Evolutionary conservation across 2,329 filamentous ascomycete species (phyloP), one percentile per base, ranked within the genome.

Genomic region (Harringtonia aguacate): DNA sequence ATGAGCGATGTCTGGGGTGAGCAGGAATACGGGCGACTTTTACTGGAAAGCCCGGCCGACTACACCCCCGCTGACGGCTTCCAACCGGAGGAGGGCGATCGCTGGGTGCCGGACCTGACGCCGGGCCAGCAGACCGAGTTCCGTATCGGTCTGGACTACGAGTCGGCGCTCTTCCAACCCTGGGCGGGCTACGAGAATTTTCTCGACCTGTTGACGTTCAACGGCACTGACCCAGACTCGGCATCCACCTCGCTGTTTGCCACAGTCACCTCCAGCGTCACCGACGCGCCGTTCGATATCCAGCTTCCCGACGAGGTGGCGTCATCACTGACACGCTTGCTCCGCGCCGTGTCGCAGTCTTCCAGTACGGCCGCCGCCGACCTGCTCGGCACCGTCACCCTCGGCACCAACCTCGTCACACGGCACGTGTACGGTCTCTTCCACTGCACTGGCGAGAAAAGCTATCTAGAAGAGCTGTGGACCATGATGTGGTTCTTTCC

Each of bases 361-460:
- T 17, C 17, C 30, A 31, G 33, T 10, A 22, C 5, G n/a, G 20
- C 37, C 18, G 18, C 34, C 27, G 13, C 13, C 27, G 35, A 38
- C 35, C 17, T 39, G 8, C n/a, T 39, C 14, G 3, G 3, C 36
- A 14, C 18, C 20, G 8, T 22, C 13, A 1, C 24, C 8, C 37
- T 45, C 22, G 43, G 43, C 31, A 45, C 43, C 21, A 45, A 45
- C 27, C 43, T 45, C 10, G 13, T 45, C 17, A 45, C 43, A 22
- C 31, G 29, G 13, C 37, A 45, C 22, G 43, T 36, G 4, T 45
- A 45, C 37, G 13, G n/a, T 30, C 12, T 45, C 14, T 45, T 40
- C 37, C 43, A 45, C 36, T 45, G 43, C 43, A 45, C 43, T 17
- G 43, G 43, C 30, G 38, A 39, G n/a, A 45, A 45, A 33, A 37